A percentile compares a stretch with the other conserved stretches of the same genome.
Evolutionary conservation across 208 protist genomes (phyloP).

Genomic region (Leishmania arabica): DNA sequence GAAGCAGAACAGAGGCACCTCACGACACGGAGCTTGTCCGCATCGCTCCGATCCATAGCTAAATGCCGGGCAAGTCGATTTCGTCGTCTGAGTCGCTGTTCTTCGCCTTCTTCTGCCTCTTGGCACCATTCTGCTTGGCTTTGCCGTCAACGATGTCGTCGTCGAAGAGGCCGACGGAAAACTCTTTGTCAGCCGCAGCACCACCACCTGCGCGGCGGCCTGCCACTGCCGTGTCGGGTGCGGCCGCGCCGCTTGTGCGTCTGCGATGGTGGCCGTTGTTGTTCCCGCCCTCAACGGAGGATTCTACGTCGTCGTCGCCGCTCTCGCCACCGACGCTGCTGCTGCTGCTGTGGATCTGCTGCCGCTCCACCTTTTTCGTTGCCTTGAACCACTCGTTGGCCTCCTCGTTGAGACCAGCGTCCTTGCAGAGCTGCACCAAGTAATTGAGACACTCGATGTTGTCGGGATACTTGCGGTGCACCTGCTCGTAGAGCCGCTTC

Average conservation of each 20-base stretch:
- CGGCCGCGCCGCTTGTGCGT: conserved; percentile 11
- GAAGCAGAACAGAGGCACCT: background rate
- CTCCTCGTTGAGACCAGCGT: conserved; percentile 87
- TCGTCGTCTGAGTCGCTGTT: conserved; percentile 70
- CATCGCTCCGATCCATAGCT: background rate
- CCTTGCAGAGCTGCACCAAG: conserved; percentile 95
- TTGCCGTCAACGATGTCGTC: conserved; percentile 38
- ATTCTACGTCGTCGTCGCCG: conserved; percentile 29
- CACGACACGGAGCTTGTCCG: background rate
- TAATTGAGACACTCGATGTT: conserved; percentile 96
- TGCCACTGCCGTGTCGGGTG: conserved; percentile 30
- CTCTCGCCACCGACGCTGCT: conserved; percentile 18
- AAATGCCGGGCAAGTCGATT: conserved; percentile 79
- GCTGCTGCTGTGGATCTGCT: conserved; percentile 52
- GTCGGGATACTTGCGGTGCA: conserved; percentile 92
- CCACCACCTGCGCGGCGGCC: conserved; percentile 24
- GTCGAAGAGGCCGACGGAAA: conserved; percentile 42
- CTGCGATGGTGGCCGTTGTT: conserved; percentile 11
- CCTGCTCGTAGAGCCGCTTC: conserved; percentile 93
- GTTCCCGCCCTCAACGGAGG: conserved; percentile 19
- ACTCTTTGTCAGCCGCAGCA: conserved; percentile 27
- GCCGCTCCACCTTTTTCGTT: conserved; percentile 80
- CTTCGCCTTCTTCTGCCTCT: conserved; percentile 36
- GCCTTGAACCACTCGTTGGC: conserved; percentile 91
- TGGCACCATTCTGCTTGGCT: conserved; percentile 12